A percentile compares a stretch with the other conserved stretches of the same genome.
Conservation (phyloP, 495 filamentous ascomycete species). For the Hypoxylon fragiforme region DNA sequence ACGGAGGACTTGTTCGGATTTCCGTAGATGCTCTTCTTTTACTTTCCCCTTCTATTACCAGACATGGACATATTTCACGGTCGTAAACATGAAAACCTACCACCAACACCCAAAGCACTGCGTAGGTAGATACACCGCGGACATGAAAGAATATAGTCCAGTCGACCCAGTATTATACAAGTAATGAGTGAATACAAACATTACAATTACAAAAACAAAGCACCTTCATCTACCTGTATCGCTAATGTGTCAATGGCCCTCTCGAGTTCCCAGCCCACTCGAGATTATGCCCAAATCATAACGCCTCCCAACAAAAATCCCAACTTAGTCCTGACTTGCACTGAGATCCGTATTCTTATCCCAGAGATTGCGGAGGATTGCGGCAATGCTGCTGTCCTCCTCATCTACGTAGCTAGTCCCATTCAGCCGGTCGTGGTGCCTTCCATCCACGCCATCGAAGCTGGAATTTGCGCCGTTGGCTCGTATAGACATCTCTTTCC, state of each 20-base stretch:
- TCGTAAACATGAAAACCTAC: too few relatives aligned
- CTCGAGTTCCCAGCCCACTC: conserved; percentile 7
- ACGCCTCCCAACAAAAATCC: conserved; percentile 23
- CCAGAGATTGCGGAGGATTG: conserved; percentile 56
- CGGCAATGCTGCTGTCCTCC: conserved; percentile 48
- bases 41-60: too few relatives aligned
- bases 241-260: conserved; percentile 3
- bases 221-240: conserved; percentile 8
- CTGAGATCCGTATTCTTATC: conserved; percentile 57
- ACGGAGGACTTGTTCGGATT: too few relatives aligned
- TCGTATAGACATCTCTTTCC: conserved; percentile 36
- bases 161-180: neutral
- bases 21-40: too few relatives aligned
- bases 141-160: neutral
- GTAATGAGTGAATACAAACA: conserved; percentile 2
- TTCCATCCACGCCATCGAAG: conserved; percentile 43
- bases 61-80: too few relatives aligned
- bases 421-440: conserved; percentile 44
- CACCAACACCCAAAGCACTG: too few relatives aligned
- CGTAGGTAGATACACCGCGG: too few relatives aligned
- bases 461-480: conserved; percentile 42
- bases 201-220: conserved; percentile 30
- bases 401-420: conserved; percentile 47
- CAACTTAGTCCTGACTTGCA: conserved; percentile 50
- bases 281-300: conserved; percentile 11